Conservation (phyloP, 2,329 filamentous ascomycete genomes). For the Fusarium palustre region DNA sequence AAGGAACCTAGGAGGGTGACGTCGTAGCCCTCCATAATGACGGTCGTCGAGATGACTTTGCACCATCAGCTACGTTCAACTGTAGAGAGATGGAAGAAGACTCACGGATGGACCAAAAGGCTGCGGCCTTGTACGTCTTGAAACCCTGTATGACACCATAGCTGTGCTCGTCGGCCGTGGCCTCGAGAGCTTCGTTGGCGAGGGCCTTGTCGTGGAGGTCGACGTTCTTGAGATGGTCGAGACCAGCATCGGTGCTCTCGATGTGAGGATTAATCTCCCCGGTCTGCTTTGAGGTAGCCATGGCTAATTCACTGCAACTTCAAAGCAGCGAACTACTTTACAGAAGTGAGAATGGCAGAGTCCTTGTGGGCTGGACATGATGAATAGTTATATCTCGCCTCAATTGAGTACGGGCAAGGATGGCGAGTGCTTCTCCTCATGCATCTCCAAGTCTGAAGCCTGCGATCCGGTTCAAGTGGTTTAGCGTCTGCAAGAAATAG, state of each 20-base stretch:
- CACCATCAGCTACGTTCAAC: slow-evolving; percentile 2
- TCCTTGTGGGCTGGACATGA: neutral
- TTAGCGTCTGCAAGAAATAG: slow-evolving; percentile 29
- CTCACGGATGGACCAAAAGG: slow-evolving; percentile 56
- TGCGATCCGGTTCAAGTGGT: slow-evolving; percentile 12
- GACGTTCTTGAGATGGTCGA: slow-evolving; percentile 50
- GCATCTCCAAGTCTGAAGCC: neutral
- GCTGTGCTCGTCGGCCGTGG: slow-evolving; percentile 54
- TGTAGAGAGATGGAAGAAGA: slow-evolving; percentile 9
- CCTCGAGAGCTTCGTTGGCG: slow-evolving; percentile 53
- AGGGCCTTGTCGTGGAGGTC: slow-evolving; percentile 54
- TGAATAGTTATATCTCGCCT: slow-evolving; percentile 22
- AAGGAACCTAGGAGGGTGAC: slow-evolving; percentile 60
- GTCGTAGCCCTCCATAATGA: slow-evolving; percentile 66
- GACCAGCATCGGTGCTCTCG: slow-evolving; percentile 48
- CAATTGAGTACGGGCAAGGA: neutral
- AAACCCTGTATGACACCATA: slow-evolving; percentile 51
- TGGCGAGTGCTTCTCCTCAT: slow-evolving; percentile 15
- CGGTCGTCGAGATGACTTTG: slow-evolving; percentile 58
- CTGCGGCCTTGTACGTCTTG: slow-evolving; percentile 56
- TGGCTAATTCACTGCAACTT: slow-evolving; percentile 20
- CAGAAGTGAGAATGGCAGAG: neutral
- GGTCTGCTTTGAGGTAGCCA: slow-evolving; percentile 42
- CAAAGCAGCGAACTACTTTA: slow-evolving; percentile 13
- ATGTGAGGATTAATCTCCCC: slow-evolving; percentile 43